A percentile compares a stretch with the other conserved stretches of the same genome.
phyloP scores from a whole-genome alignment of 805 yeast species.

The Saturnispora gosingensis region DNA sequence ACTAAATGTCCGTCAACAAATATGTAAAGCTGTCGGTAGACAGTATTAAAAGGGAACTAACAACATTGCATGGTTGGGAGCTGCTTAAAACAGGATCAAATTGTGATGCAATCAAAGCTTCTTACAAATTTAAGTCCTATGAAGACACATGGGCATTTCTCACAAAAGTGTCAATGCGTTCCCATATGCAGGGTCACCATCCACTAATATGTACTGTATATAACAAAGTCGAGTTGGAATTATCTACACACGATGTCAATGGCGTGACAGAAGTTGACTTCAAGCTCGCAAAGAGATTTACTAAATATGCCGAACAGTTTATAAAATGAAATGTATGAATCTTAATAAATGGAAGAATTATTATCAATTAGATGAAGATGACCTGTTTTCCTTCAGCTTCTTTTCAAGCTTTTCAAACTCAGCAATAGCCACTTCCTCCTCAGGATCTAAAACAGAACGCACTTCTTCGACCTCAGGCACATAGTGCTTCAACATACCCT shows the following conservation, averaged over 20 bases:
- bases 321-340: background rate
- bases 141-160: constrained; percentile 62
- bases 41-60: constrained; percentile 19
- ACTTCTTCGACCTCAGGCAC: constrained; percentile 59
- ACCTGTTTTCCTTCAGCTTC: constrained; percentile 31
- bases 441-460: constrained; percentile 31
- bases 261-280: constrained; percentile 50
- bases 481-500: constrained; percentile 60
- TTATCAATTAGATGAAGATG: background rate
- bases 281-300: constrained; percentile 43
- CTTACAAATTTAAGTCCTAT: constrained; percentile 35
- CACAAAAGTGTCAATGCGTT: constrained; percentile 45
- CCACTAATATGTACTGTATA: constrained; percentile 60
- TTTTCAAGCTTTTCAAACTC: constrained; percentile 78
- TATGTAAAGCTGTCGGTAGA: constrained; percentile 22
- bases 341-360: background rate
- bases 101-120: constrained; percentile 24
- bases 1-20: constrained; percentile 20
- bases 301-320: constrained; percentile 25
- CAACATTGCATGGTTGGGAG: constrained; percentile 9
- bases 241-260: constrained; percentile 58
- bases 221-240: constrained; percentile 42
- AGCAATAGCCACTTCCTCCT: constrained; percentile 52
- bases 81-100: background rate
- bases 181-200: constrained; percentile 58